Base-by-base conservation (phyloP, 208 protist genomes). In the Wallacemonas sp. region DNA sequence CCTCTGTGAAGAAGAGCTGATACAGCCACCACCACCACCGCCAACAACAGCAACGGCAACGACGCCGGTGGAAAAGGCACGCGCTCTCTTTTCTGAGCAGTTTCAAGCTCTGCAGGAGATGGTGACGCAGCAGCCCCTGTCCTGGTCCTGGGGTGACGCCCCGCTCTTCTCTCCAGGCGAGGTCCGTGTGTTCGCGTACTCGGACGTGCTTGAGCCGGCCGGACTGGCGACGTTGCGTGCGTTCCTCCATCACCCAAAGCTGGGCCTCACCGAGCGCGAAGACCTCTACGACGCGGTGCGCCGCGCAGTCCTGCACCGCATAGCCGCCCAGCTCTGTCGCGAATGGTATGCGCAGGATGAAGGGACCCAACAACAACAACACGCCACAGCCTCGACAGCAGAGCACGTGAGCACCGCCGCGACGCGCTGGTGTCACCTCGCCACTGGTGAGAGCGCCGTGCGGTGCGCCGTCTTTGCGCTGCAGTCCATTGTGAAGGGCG, bases 371-470 rank as follows among this genome's bases (percentile, higher is more conserved):
- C n/a, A n/a, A n/a, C n/a, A n/a, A n/a, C n/a, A n/a, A n/a, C n/a
- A n/a, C n/a, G n/a, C n/a, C n/a, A n/a, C n/a, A n/a, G n/a, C n/a
- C n/a, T n/a, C n/a, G n/a, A n/a, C n/a, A n/a, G n/a, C n/a, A n/a
- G n/a, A n/a, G n/a, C 16, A 14, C 21, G 3, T 41, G 36, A 41
- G 36, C 44, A 12, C 44, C 55, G 62, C 23, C 33, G 2, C 29
- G 2, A 41, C 58, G 32, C 6, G 9, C 12, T 82, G 73, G 81
- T 44, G 49, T 24, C 83, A 89, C 46, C 33, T 92, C 2, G 34
- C 89, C n/a, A 52, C 78, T 1, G 90, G 82, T 21, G 84, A 87
- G 44, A 85, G 87, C 65, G 86, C 82, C 0, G 76, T 83, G 1
- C 71, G 71, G 17, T 81, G 77, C 60, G 76, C 74, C 30, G 58